Conservation (phyloP, 2,329 filamentous ascomycete species). For the Cladophialophora bantiana region DNA sequence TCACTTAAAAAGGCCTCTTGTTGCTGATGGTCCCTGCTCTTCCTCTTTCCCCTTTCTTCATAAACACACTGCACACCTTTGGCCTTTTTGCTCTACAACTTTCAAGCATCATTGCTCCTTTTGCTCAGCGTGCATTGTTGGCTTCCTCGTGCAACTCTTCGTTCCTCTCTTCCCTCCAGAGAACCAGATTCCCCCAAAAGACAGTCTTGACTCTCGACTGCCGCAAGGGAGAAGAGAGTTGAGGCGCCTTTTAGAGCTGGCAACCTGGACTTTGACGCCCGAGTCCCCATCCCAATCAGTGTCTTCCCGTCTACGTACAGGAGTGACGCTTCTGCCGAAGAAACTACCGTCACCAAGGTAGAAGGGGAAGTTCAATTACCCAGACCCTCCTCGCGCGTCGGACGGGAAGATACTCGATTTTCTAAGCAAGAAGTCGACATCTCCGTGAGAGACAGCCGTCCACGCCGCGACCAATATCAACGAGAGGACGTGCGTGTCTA, state of each 20-base stretch:
- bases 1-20: constrained; percentile 7
- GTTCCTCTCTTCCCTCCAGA: constrained; percentile 1
- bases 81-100: constrained; percentile 5
- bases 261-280: constrained; percentile 58
- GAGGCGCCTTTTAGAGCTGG: constrained; percentile 38
- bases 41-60: constrained; percentile 11
- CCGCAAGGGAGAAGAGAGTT: constrained; percentile 43
- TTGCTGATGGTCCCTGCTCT: constrained; percentile 13
- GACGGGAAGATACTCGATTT: constrained; percentile 96
- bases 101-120: constrained; percentile 4
- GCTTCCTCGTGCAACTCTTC: constrained; percentile 14
- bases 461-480: constrained; percentile 61
- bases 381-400: constrained; percentile 77
- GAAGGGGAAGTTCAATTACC: constrained; percentile 81
- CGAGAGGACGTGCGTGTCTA: constrained; percentile 50
- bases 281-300: constrained; percentile 99
- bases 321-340: constrained; percentile 71
- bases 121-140: constrained; percentile 22
- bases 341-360: constrained; percentile 75
- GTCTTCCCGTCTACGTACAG: constrained; percentile 99
- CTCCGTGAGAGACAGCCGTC: constrained; percentile 77
- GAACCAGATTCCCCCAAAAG: constrained; percentile 22
- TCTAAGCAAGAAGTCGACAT: constrained; percentile 79
- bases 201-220: constrained; percentile 44
- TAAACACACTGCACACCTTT: neutral